Conservation (phyloP, 495 filamentous ascomycete species). For the Thermochaetoides thermophila region DNA sequence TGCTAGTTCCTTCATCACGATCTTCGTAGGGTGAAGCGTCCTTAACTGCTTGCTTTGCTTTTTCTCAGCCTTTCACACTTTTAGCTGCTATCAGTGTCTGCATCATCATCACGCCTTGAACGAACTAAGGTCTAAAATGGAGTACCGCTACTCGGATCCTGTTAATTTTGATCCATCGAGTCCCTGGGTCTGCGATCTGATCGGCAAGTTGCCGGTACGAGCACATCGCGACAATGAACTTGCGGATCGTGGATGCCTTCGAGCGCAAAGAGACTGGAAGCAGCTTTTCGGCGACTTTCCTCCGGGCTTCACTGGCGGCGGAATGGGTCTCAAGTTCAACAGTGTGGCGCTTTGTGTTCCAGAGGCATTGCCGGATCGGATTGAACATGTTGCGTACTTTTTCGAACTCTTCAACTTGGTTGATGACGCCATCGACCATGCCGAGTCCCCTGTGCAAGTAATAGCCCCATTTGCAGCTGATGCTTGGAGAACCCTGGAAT, state of each 20-base stretch:
- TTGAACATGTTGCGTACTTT: slow-evolving; percentile 3
- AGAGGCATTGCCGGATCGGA: not conserved
- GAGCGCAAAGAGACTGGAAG: slow-evolving; percentile 7
- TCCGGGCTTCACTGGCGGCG: not conserved
- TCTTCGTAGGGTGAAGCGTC: too few species aligned
- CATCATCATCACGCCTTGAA: too few species aligned
- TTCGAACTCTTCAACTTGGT: not conserved
- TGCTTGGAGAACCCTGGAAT: not conserved
- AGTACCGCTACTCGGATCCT: too few species aligned
- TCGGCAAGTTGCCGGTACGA: slow-evolving; percentile 1
- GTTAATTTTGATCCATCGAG: too few species aligned
- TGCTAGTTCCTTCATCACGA: too few species aligned
- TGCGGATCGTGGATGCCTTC: slow-evolving; percentile 2
- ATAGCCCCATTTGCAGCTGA: not conserved
- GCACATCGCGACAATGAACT: not conserved
- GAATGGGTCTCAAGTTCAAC: slow-evolving; percentile 1
- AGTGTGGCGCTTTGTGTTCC: not conserved
- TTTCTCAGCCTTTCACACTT: too few species aligned
- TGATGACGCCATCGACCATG: not conserved
- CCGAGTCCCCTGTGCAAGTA: not conserved
- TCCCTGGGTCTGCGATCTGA: too few species aligned
- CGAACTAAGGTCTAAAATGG: too few species aligned
- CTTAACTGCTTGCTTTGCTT: too few species aligned
- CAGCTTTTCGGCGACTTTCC: not conserved
- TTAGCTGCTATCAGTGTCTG: too few species aligned